Evolutionary conservation across 2,329 filamentous ascomycete genomes (phyloP).

Genomic region (Sporothrix luriei): DNA sequence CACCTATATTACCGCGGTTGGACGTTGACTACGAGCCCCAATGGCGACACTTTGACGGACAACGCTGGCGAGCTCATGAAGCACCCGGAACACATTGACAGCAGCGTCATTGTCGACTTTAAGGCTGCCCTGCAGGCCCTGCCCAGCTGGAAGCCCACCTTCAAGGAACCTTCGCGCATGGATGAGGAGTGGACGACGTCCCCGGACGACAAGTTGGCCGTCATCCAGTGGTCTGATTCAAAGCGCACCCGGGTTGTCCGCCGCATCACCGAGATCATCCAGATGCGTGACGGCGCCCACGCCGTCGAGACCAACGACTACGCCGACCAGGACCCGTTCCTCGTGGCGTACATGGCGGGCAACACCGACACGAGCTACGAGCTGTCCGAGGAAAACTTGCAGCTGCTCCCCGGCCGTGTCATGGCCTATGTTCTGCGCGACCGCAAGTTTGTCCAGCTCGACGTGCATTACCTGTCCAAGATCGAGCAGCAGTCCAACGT

Average conservation of each 20-base stretch:
- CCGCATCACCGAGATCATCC: slow-evolving; percentile 26
- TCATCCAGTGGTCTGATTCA: slow-evolving; percentile 26
- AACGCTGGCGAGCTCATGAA: slow-evolving; percentile 16
- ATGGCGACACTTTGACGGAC: slow-evolving; percentile 28
- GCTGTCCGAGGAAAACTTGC: slow-evolving; percentile 32
- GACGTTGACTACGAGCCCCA: slow-evolving; percentile 47
- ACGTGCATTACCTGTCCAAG: slow-evolving; percentile 24
- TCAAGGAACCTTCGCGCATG: slow-evolving; percentile 11
- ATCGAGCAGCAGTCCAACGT: slow-evolving; percentile 29
- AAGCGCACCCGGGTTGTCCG: slow-evolving; percentile 27
- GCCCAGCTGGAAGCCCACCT: slow-evolving; percentile 34
- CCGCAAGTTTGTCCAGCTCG: slow-evolving; percentile 38
- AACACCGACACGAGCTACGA: slow-evolving; percentile 25
- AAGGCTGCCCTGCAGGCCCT: slow-evolving; percentile 34
- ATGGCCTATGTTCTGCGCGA: slow-evolving; percentile 39
- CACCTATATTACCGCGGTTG: slow-evolving; percentile 49
- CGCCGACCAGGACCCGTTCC: slow-evolving; percentile 16
- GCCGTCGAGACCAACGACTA: slow-evolving; percentile 29
- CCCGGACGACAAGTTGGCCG: slow-evolving; percentile 6
- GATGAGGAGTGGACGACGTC: slow-evolving; percentile 11
- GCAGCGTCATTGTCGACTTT: slow-evolving; percentile 40
- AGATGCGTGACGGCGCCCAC: slow-evolving; percentile 31
- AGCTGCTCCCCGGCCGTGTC: slow-evolving; percentile 35
- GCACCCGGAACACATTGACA: slow-evolving; percentile 37
- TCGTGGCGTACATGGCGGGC: slow-evolving; percentile 21